These are phyloP conservation scores for Clitopilus hobsonii DNA, from an alignment of 768 basidiomycete species.

Conservation along the genomic window DNA sequence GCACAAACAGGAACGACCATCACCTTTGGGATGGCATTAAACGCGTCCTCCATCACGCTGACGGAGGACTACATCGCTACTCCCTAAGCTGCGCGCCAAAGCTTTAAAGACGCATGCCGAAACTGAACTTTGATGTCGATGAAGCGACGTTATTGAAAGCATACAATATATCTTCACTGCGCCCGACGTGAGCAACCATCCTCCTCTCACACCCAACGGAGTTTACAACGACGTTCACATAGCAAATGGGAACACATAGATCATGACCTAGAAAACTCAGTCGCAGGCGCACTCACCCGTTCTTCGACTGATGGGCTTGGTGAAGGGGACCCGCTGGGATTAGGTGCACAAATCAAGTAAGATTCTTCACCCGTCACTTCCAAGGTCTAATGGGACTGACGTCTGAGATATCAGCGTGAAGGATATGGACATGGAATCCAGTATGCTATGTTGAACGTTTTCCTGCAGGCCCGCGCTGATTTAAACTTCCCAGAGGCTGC, in stretches of 20 bases:
- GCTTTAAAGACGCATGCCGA: conserved; percentile 37
- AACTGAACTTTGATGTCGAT: conserved; percentile 67
- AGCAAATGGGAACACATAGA: conserved; percentile 92
- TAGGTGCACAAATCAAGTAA: conserved; percentile 63
- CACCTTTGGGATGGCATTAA: background rate
- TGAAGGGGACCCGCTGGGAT: conserved; percentile 75
- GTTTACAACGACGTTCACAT: conserved; percentile 1
- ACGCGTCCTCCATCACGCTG: background rate
- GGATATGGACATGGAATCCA: conserved; percentile 74
- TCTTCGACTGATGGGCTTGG: conserved; percentile 38
- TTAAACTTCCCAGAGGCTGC: conserved; percentile 53
- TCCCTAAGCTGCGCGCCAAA: no score
- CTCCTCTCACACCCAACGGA: background rate
- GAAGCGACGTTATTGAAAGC: conserved; percentile 82
- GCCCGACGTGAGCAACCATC: conserved; percentile 55
- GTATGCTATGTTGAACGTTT: conserved; percentile 35
- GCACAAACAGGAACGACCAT: background rate
- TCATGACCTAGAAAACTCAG: conserved; percentile 74
- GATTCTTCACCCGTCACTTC: conserved; percentile 13
- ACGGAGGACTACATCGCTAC: no score
- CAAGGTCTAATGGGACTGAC: conserved; percentile 6
- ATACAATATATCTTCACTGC: conserved; percentile 76
- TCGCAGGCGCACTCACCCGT: conserved; percentile 65
- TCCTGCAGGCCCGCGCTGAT: background rate
- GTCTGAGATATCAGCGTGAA: conserved; percentile 37